Evolutionary conservation across 768 basidiomycete species (phyloP), one percentile per base, ranked within the genome.

Genomic region (Macrolepiota dolichaula): DNA sequence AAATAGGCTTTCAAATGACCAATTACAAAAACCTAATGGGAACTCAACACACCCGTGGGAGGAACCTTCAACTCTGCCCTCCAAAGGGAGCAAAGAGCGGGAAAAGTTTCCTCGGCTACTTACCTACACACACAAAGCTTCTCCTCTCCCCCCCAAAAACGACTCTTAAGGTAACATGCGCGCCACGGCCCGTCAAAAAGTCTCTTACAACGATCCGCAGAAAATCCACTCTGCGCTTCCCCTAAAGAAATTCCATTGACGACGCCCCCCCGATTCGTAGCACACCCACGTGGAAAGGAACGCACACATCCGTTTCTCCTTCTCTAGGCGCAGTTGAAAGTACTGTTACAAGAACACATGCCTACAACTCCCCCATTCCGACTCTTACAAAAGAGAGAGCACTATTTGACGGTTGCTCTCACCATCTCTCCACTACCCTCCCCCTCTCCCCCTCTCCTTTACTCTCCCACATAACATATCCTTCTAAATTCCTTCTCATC

Each of bases 161-260:
- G 32, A 22, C 9, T 11, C 35, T 46, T 29, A n/a, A 35, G 47
- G 46, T 38, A 50, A 50, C 36, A 57, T 50, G 47, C 19, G 35
- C 46, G 29, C 29, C 29, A 50, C 59, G 51, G 59, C 42, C 59
- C 51, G 59, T 44, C 42, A 46, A 40, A 46, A 40, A 46, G 22
- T 63, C 53, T 74, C 70, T 65, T 63, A 64, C 66, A 68, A 57
- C 72, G 75, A 76, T 76, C 76, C 76, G 76, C 75, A 74, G 69
- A 74, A 74, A 73, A 69, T 66, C 72, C 70, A 73, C 64, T n/a
- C n/a, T n/a, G n/a, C n/a, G n/a, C n/a, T n/a, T n/a, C 62, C 58
- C 35, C 40, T 24, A 32, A 32, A n/a, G n/a, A n/a, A n/a, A 29
- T 42, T 27, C 46, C 7, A 42, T 35, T 19, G 54, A 19, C 44